Conservation (phyloP, 208 protist species). For the Leishmania major region DNA sequence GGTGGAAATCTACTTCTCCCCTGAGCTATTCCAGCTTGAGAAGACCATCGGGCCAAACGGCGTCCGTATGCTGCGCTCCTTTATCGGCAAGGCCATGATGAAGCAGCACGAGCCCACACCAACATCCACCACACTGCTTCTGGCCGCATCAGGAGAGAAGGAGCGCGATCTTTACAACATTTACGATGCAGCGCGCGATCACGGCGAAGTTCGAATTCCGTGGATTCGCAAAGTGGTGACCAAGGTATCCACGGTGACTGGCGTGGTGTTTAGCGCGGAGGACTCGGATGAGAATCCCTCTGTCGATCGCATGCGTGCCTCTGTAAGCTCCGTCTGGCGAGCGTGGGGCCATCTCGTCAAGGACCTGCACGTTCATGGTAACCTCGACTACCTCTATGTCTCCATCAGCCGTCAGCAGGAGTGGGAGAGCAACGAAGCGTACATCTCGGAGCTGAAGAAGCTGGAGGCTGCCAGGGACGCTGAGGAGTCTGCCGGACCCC, state of each 20-base stretch:
- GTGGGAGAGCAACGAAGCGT: constrained; percentile 44
- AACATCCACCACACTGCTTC: constrained; percentile 58
- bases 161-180: constrained; percentile 39
- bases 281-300: constrained; percentile 35
- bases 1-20: constrained; percentile 87
- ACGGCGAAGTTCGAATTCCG: constrained; percentile 49
- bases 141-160: constrained; percentile 44
- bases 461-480: constrained; percentile 31
- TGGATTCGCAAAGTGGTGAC: constrained; percentile 54
- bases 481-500: neutral
- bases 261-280: constrained; percentile 48
- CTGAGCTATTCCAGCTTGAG: constrained; percentile 75
- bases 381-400: constrained; percentile 83
- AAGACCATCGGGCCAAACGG: constrained; percentile 60
- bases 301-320: constrained; percentile 51
- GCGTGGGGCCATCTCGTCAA: constrained; percentile 89
- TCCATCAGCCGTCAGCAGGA: constrained; percentile 69
- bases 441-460: constrained; percentile 50
- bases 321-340: constrained; percentile 70
- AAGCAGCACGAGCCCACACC: constrained; percentile 78
- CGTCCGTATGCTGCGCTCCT: constrained; percentile 62
- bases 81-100: constrained; percentile 78
- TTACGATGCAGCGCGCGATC: constrained; percentile 14
- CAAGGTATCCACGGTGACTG: constrained; percentile 52
- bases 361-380: constrained; percentile 82